Conservation (phyloP, 106 monocot species). For the Dendrobium catenatum region DNA sequence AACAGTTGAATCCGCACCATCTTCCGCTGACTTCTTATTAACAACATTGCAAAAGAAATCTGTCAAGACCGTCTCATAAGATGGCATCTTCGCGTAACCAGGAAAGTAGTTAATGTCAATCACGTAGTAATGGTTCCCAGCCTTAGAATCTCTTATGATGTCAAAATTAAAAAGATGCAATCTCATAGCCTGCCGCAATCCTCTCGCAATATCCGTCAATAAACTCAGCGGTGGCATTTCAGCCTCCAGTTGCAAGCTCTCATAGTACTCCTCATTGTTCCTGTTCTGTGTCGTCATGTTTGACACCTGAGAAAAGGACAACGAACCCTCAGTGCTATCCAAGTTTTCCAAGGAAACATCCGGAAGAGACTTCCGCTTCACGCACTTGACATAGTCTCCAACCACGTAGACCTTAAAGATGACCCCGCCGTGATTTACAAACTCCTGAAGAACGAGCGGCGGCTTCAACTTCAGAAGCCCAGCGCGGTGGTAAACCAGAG, state of each 20-base stretch:
- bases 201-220: slow-evolving; percentile 39
- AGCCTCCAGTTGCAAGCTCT: slow-evolving; percentile 17
- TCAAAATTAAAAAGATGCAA: slow-evolving; percentile 64
- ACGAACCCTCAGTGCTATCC: slow-evolving; percentile 18
- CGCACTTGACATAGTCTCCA: slow-evolving; percentile 54
- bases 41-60: slow-evolving; percentile 46
- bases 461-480: slow-evolving; percentile 38
- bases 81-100: slow-evolving; percentile 67
- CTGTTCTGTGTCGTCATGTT: slow-evolving; percentile 25
- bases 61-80: slow-evolving; percentile 37
- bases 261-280: slow-evolving; percentile 13
- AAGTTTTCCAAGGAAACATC: slow-evolving; percentile 35
- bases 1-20: background rate
- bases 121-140: slow-evolving; percentile 47
- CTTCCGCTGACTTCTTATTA: slow-evolving; percentile 12
- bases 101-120: slow-evolving; percentile 74
- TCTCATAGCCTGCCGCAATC: slow-evolving; percentile 33
- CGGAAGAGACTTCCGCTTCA: slow-evolving; percentile 56
- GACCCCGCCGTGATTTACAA: slow-evolving; percentile 63
- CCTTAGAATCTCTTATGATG: slow-evolving; percentile 46
- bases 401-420: slow-evolving; percentile 70
- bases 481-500: slow-evolving; percentile 33
- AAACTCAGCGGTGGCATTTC: slow-evolving; percentile 44
- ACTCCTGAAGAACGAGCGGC: slow-evolving; percentile 64
- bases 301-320: slow-evolving; percentile 56